These are phyloP conservation scores for Porphyrellus sp. DNA, from an alignment of 1,284 basidiomycete genomes.

Conservation along the genomic window DNA sequence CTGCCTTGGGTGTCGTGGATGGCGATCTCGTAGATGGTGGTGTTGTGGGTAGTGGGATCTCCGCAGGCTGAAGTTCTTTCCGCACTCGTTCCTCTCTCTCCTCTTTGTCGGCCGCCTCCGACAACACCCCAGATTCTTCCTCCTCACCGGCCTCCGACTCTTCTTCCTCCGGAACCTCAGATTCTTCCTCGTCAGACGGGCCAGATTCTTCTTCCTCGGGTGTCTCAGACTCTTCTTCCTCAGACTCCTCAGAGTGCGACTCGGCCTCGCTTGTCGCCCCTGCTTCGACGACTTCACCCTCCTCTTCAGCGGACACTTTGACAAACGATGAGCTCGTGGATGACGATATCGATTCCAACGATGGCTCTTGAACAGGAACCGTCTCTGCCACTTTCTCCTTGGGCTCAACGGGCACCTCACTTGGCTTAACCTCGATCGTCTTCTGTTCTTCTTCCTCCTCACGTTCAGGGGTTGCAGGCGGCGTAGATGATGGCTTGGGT, in stretches of 20 bases:
- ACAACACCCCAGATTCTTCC: constrained; percentile 6
- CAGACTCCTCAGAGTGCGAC: constrained; percentile 1
- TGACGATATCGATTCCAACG: constrained; percentile 28
- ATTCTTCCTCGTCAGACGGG: constrained; percentile 19
- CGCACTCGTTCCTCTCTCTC: constrained; percentile 29
- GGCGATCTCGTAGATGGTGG: constrained; percentile 29
- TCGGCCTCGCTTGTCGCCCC: constrained; percentile 10
- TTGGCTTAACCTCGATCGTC: constrained; percentile 3
- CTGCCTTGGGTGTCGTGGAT: constrained; percentile 44
- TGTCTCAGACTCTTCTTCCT: constrained; percentile 16
- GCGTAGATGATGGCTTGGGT: not conserved
- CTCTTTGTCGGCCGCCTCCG: constrained; percentile 12
- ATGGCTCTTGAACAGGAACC: constrained; percentile 14
- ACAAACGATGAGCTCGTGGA: constrained; percentile 36
- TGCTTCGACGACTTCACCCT: constrained; percentile 25
- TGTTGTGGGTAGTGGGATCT: constrained; percentile 19
- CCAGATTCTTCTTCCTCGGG: constrained; percentile 1
- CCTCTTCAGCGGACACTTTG: constrained; percentile 31
- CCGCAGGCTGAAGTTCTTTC: constrained; percentile 19
- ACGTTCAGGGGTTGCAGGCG: not conserved
- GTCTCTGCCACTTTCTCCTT: constrained; percentile 14
- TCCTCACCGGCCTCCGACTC: not conserved
- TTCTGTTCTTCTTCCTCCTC: constrained; percentile 4
- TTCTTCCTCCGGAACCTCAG: constrained; percentile 9
- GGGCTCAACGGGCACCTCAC: not conserved